phyloP scores from a whole-genome alignment of 129 eudicot genomes.

The Chrysanthemum makinoi region DNA sequence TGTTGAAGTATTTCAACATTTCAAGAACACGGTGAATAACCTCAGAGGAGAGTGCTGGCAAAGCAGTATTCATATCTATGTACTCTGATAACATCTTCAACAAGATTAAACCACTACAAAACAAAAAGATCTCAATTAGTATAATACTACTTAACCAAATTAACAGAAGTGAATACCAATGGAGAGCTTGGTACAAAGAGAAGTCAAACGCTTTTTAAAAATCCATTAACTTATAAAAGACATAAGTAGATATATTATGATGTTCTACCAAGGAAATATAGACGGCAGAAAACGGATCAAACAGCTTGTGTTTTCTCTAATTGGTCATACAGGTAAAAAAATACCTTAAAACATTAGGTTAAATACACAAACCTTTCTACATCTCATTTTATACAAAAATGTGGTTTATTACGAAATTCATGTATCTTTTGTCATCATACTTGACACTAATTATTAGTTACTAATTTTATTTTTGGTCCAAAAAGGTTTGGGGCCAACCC shows the following conservation, averaged over 20 bases:
- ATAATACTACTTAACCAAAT: slow-evolving; percentile 4
- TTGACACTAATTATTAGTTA: neutral
- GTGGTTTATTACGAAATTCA: neutral
- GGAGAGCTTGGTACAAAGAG: neutral
- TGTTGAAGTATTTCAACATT: slow-evolving; percentile 87
- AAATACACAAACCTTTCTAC: neutral
- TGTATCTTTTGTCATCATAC: neutral
- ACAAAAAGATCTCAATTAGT: slow-evolving; percentile 14
- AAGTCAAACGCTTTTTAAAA: neutral
- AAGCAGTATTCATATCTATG: slow-evolving; percentile 74
- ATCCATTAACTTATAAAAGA: slow-evolving; percentile 8
- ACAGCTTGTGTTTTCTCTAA: too few species aligned
- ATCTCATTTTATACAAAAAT: neutral
- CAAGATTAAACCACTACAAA: slow-evolving; percentile 86
- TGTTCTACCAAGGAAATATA: neutral
- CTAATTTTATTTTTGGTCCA: too few species aligned
- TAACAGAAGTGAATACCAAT: slow-evolving; percentile 12
- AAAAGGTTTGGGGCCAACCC: neutral
- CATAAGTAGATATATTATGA: neutral
- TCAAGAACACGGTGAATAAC: slow-evolving; percentile 93
- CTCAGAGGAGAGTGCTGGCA: slow-evolving; percentile 83
- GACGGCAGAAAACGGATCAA: neutral
- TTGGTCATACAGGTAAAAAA: neutral
- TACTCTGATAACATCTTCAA: slow-evolving; percentile 98
- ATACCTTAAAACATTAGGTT: neutral